Evolutionary conservation across 345 rosid genomes (phyloP), one percentile per base, ranked within the genome.

Genomic region (Syzygium aromaticum): DNA sequence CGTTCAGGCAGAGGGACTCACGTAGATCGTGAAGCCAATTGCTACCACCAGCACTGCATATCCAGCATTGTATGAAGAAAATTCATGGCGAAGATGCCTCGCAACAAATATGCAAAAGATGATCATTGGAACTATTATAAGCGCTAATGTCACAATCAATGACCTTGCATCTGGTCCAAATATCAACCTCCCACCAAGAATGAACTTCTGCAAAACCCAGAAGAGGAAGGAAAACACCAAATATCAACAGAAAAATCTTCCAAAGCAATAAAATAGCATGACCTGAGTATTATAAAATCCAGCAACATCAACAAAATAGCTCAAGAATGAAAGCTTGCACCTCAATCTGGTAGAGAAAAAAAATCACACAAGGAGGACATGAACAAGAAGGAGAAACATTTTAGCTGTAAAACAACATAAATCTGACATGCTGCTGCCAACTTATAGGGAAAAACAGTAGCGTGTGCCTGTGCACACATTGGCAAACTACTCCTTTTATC

Each of bases 91-190:
- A 88, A 98, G 99, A 92, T 96, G 98, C 92, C 99, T 91, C 3
- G 96, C 99, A 43, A 98, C 99, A 89, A 96, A 96, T 78, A 94
- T 94, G 89, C 95, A 96, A 93, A 98, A 98, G 90, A 95, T 87
- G 86, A 93, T 77, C 86, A 95, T 93, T 8, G 99, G 99, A 87
- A 91, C 92, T 77, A 92, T 92, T 93, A 96, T 93, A 90, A 98
- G 91, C 80, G 94, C 91, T 84, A 98, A 90, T 52, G 99, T 98
- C 86, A 91, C 91, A 84, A 95, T 90, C 84, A 98, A 88, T 64
- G 99, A 96, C 90, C 86, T 93, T 78, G 98, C 98, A 94, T 98
- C 99, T 85, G 99, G 99, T 83, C 99, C 99, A 90, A 98, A 98
- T 86, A 98, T 94, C 92, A 98, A 90, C 89, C 99, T 95, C 89